phyloP scores from a whole-genome alignment of 257 asterid genomes.

The Schizonepeta tenuifolia region DNA sequence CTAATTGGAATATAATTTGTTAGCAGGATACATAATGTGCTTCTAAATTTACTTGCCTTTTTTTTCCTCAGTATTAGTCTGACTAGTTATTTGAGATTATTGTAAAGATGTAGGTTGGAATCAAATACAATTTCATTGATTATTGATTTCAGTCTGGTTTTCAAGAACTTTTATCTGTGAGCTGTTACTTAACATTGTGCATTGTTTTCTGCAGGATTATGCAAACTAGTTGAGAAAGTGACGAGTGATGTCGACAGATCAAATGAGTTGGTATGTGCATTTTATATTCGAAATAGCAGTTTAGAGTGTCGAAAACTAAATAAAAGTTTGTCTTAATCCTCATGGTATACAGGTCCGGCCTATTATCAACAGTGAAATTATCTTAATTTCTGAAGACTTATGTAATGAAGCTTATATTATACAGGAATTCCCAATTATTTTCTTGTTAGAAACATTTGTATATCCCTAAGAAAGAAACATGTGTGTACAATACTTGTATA shows the following conservation, averaged over 20 bases:
- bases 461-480: no score
- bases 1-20: no score
- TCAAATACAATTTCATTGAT: no score
- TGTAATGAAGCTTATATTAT: not conserved
- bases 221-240: slow-evolving; percentile 78
- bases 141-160: no score
- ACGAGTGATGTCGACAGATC: slow-evolving; percentile 81
- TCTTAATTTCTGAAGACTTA: no score
- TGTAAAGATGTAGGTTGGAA: not conserved
- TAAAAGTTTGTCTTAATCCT: no score
- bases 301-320: not conserved
- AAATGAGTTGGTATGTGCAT: slow-evolving; percentile 67
- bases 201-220: slow-evolving; percentile 61
- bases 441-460: not conserved
- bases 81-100: not conserved
- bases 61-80: no score
- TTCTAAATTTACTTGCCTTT: no score
- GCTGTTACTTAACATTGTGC: not conserved
- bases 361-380: no score
- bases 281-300: not conserved
- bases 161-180: not conserved
- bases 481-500: not conserved
- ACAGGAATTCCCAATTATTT: not conserved
- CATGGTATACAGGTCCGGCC: no score
- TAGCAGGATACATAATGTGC: no score